These are phyloP conservation scores for Emergomyces orientalis DNA, from an alignment of 2,329 filamentous ascomycete genomes.

Conservation along the genomic window DNA sequence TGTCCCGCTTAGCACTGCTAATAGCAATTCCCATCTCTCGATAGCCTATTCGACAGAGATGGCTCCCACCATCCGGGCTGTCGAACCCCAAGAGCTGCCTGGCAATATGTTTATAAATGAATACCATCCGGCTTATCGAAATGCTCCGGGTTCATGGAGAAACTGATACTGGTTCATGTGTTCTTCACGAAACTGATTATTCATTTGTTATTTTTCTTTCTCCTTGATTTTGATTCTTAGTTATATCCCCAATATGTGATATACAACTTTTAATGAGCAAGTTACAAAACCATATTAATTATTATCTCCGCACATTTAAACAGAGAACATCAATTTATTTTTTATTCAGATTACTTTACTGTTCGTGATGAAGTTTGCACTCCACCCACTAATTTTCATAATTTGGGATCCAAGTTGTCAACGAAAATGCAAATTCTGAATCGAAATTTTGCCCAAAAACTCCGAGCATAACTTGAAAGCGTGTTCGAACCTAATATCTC, in stretches of 20 bases:
- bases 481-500: no score
- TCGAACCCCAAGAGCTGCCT: conserved; percentile 12
- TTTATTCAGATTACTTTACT: neutral
- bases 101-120: conserved; percentile 14
- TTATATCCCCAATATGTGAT: neutral
- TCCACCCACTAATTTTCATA: neutral
- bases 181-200: neutral
- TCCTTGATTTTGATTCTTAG: neutral
- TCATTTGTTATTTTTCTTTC: neutral
- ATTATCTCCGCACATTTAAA: neutral
- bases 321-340: neutral
- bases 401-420: neutral
- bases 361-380: neutral
- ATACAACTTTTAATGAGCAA: neutral
- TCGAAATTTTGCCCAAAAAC: neutral
- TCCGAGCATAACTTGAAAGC: neutral
- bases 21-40: neutral
- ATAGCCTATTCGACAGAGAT: neutral
- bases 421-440: neutral
- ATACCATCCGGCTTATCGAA: conserved; percentile 13
- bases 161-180: neutral
- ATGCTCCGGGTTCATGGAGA: conserved; percentile 1
- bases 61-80: neutral
- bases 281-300: neutral
- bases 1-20: neutral